phyloP scores from a whole-genome alignment of 805 yeast species.

The Yarrowia divulgata region DNA sequence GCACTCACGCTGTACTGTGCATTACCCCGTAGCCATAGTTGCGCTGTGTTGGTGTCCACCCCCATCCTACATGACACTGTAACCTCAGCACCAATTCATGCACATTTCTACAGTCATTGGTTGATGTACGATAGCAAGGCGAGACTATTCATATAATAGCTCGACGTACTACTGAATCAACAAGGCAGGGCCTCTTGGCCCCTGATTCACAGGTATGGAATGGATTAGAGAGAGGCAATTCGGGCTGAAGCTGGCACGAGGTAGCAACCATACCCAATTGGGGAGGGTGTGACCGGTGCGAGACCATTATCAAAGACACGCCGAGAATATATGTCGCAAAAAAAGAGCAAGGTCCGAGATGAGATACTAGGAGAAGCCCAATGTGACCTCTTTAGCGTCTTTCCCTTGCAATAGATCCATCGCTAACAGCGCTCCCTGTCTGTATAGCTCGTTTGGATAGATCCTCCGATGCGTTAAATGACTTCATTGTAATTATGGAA shows the following conservation, averaged over 20 bases:
- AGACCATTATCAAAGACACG: not conserved
- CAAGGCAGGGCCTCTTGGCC: not conserved
- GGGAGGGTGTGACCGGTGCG: not conserved
- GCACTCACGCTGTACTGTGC: not conserved
- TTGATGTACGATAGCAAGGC: not conserved
- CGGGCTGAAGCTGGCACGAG: not conserved
- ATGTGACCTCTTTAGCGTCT: not conserved
- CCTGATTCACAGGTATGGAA: not conserved
- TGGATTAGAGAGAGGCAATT: conserved; percentile 1
- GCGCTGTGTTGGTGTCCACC: not conserved
- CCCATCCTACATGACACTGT: not conserved
- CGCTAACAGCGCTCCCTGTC: conserved; percentile 2
- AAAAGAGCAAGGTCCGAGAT: conserved; percentile 1
- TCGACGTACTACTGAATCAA: not conserved
- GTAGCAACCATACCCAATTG: conserved; percentile 13
- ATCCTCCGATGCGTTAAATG: not conserved
- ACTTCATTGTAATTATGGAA: no score
- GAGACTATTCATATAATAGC: not conserved
- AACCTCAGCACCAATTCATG: conserved; percentile 2
- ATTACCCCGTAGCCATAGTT: no score
- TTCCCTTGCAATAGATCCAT: not conserved
- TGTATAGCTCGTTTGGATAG: not conserved
- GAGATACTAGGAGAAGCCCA: not conserved
- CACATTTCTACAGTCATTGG: conserved; percentile 9
- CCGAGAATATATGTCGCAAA: not conserved